phyloP scores from a whole-genome alignment of 805 yeast species.

The Ogataea corticis region DNA sequence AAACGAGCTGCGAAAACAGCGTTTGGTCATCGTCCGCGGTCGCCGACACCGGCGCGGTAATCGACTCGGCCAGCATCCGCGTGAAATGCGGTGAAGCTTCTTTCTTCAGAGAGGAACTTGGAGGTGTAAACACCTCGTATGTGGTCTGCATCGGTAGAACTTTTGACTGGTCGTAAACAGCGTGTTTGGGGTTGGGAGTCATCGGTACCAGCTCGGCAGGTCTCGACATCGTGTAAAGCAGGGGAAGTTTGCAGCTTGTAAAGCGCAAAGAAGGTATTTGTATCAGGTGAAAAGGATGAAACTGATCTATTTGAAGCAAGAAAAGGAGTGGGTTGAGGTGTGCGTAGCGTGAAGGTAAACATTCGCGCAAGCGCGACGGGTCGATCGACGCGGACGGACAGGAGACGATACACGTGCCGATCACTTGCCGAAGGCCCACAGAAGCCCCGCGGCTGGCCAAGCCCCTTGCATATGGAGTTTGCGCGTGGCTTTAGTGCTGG shows the following conservation, averaged over 20 bases:
- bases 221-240: background rate
- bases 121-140: slow-evolving; percentile 15
- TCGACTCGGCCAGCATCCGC: slow-evolving; percentile 1
- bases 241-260: too few relatives aligned
- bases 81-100: slow-evolving; percentile 4
- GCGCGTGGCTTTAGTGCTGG: too few relatives aligned
- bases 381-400: background rate
- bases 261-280: too few relatives aligned
- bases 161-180: background rate
- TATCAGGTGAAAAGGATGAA: background rate
- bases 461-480: too few relatives aligned
- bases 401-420: too few relatives aligned
- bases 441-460: too few relatives aligned
- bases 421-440: too few relatives aligned
- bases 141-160: background rate
- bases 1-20: slow-evolving; percentile 17
- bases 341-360: slow-evolving; percentile 8
- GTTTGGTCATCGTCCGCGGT: slow-evolving; percentile 8
- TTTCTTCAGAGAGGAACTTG: slow-evolving; percentile 17
- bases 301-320: background rate
- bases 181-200: slow-evolving; percentile 12
- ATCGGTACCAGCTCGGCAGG: slow-evolving; percentile 9
- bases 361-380: background rate
- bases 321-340: slow-evolving; percentile 23
- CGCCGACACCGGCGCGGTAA: background rate